These are phyloP conservation scores for Rosa chinensis DNA, from an alignment of 306 rosid genomes.

Conservation along the genomic window DNA sequence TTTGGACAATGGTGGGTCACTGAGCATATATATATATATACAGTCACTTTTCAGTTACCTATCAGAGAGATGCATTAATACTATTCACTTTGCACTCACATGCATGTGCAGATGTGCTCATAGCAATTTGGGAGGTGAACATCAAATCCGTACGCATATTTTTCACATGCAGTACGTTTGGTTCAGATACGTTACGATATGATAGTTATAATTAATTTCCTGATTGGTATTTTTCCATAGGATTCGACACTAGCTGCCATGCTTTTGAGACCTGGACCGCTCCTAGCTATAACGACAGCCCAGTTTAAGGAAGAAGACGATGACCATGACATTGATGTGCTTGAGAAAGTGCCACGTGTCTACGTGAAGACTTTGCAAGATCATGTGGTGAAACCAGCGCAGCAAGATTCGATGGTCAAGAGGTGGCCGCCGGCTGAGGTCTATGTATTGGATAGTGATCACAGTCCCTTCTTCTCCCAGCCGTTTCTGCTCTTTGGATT, in stretches of 20 bases:
- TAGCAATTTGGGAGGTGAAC: not conserved
- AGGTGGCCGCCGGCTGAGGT: conserved; percentile 65
- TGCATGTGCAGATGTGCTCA: not conserved
- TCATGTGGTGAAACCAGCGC: conserved; percentile 66
- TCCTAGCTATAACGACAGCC: conserved; percentile 54
- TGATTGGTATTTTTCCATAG: conserved; percentile 27
- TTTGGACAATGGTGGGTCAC: not conserved
- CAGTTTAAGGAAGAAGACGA: conserved; percentile 35
- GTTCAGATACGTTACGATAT: not conserved
- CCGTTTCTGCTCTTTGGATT: conserved; percentile 85
- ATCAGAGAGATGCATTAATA: not conserved
- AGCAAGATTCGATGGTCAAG: conserved; percentile 82
- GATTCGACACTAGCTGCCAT: conserved; percentile 86
- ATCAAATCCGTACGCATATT: not conserved
- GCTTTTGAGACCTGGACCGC: conserved; percentile 85
- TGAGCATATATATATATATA: not conserved
- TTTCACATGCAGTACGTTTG: not conserved
- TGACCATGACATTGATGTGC: not conserved
- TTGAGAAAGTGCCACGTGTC: conserved; percentile 63
- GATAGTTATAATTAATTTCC: not conserved
- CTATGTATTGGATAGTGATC: conserved; percentile 73
- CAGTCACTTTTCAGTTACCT: not conserved
- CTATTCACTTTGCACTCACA: not conserved
- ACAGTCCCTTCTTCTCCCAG: conserved; percentile 79
- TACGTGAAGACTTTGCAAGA: conserved; percentile 72